Base-by-base conservation (phyloP, 306 rosid genomes). In the Inga laurina region DNA sequence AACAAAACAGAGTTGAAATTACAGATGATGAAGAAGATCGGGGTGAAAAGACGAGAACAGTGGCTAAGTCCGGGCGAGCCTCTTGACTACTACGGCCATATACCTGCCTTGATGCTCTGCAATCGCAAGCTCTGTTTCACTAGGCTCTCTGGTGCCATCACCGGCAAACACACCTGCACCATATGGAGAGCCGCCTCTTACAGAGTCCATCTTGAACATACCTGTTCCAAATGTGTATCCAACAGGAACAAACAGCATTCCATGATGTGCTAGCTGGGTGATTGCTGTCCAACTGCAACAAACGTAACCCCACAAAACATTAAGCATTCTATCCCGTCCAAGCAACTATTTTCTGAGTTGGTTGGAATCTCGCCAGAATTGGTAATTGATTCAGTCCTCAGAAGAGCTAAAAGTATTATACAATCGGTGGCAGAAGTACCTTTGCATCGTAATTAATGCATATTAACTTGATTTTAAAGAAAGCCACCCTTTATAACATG, bases 21-120 rank as follows among this genome's bases (percentile, higher is more conserved):
- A 78, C 71, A 69, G 27, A 74, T 78, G 49, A 74, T 19, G 69
- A 52, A 81, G 87, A 79, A 75, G 85, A 80, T 44, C 64, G 67
- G 11, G 69, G 48, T 8, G 48, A 44, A 44, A 44, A 10, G 49
- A 45, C 13, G 13, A 45, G 13, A 45, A 45, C 49, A 49, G 16
- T 39, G 68, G 89, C 89, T 44, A 93, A 74, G 89, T 82, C 65
- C 14, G 77, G 49, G 85, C 86, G 69, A 96, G 94, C 87, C 90
- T 89, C 92, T 91, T 94, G 85, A 92, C 97, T 46, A 93, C 84
- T 15, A 88, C 79, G 48, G 99, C 98, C 99, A 94, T 96, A 82
- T 94, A 91, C 85, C 91, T 94, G 81, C 98, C 99, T 87, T 96
- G 99, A 82, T 91, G 97, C 91, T 96, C 97, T 4, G 99, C 97